These are phyloP conservation scores for Fusarium pseudograminearum DNA, from an alignment of 2,329 filamentous ascomycete genomes.

Conservation along the genomic window DNA sequence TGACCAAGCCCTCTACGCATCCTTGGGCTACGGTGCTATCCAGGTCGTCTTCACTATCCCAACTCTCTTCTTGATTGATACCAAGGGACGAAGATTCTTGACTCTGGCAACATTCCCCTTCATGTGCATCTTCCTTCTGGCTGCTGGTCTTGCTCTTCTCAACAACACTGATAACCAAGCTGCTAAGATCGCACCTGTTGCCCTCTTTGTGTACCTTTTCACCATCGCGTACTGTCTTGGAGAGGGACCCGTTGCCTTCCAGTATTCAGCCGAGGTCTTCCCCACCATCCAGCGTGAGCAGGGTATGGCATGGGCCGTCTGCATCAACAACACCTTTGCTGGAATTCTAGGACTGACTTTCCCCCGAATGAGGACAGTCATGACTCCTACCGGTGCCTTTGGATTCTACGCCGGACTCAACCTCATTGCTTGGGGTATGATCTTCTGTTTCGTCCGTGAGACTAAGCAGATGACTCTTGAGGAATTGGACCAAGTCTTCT, in stretches of 20 bases:
- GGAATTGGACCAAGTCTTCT: slow-evolving; percentile 64
- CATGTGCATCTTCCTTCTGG: slow-evolving; percentile 25
- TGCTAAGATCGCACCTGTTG: slow-evolving; percentile 11
- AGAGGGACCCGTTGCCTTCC: slow-evolving; percentile 72
- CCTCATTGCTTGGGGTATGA: slow-evolving; percentile 65
- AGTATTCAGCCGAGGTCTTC: slow-evolving; percentile 73
- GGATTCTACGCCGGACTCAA: slow-evolving; percentile 69
- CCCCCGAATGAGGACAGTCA: slow-evolving; percentile 56
- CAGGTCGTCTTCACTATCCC: slow-evolving; percentile 32
- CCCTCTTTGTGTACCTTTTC: slow-evolving; percentile 73
- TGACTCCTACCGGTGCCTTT: slow-evolving; percentile 56
- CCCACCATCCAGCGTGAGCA: slow-evolving; percentile 73
- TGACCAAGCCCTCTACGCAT: slow-evolving; percentile 18
- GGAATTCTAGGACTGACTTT: slow-evolving; percentile 64
- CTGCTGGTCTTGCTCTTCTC: slow-evolving; percentile 9
- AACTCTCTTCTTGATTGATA: slow-evolving; percentile 32
- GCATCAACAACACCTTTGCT: slow-evolving; percentile 68
- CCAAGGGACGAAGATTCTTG: slow-evolving; percentile 23
- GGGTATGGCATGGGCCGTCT: slow-evolving; percentile 73
- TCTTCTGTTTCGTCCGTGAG: slow-evolving; percentile 62
- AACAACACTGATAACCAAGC: not conserved
- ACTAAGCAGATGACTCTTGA: slow-evolving; percentile 67
- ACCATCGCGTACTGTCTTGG: slow-evolving; percentile 73
- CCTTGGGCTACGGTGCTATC: slow-evolving; percentile 23
- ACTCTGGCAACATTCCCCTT: slow-evolving; percentile 23